These are phyloP conservation scores for Fusarium xylarioides DNA, from an alignment of 2,329 filamentous ascomycete species.

Conservation along the genomic window DNA sequence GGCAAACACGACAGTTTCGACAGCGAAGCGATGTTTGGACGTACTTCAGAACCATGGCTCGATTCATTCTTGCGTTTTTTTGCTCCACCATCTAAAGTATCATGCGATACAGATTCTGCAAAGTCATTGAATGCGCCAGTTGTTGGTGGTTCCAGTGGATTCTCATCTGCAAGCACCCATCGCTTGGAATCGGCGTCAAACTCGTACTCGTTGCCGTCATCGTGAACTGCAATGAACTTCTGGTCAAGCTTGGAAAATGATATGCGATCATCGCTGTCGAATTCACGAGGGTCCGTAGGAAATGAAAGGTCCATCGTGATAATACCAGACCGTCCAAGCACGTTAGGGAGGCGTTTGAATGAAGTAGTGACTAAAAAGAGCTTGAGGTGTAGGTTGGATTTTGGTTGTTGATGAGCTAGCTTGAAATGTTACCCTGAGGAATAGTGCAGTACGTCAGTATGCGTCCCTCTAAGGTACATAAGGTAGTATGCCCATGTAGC, in stretches of 20 bases:
- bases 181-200: conserved; percentile 75
- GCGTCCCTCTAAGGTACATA: neutral
- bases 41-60: conserved; percentile 54
- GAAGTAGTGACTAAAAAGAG: neutral
- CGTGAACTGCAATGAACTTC: conserved; percentile 85
- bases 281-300: conserved; percentile 71
- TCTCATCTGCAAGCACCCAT: conserved; percentile 76
- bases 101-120: conserved; percentile 38
- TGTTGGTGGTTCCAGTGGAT: conserved; percentile 50
- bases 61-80: conserved; percentile 57
- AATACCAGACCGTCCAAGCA: neutral
- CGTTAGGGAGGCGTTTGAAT: neutral
- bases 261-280: conserved; percentile 81
- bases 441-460: conserved; percentile 38
- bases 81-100: conserved; percentile 38
- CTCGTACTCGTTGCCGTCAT: conserved; percentile 85
- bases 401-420: conserved; percentile 16
- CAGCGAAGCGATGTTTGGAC: conserved; percentile 29
- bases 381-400: conserved; percentile 1
- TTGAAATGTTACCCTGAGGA: conserved; percentile 23
- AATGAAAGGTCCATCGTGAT: conserved; percentile 53
- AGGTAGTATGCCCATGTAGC: too few species aligned
- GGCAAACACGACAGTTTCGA: neutral
- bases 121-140: conserved; percentile 52
- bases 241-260: conserved; percentile 85